Evolutionary conservation across 2,329 filamentous ascomycete genomes (phyloP).

Genomic region (Phoma herbarum): DNA sequence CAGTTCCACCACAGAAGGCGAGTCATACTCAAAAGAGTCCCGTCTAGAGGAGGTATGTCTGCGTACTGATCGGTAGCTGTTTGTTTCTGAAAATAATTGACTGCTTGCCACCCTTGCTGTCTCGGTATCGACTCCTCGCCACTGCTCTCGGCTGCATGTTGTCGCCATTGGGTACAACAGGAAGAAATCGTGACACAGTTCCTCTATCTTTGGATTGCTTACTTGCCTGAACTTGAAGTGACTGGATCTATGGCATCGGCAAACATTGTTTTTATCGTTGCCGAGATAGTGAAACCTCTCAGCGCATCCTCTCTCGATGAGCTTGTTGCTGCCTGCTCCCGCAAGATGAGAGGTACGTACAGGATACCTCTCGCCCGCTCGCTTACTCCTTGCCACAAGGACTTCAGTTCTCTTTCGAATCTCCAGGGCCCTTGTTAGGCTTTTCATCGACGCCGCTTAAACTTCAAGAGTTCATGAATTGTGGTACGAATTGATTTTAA

Average conservation of each 20-base stretch:
- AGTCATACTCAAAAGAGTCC: not conserved
- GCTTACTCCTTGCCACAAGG: slow-evolving; percentile 19
- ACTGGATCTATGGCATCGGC: slow-evolving; percentile 22
- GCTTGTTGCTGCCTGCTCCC: not conserved
- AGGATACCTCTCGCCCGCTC: slow-evolving; percentile 9
- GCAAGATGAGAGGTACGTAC: slow-evolving; percentile 1
- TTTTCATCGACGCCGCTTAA: not conserved
- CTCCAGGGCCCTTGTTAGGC: not conserved
- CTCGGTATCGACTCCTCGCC: slow-evolving; percentile 5
- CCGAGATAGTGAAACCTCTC: slow-evolving; percentile 28
- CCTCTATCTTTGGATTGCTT: slow-evolving; percentile 23
- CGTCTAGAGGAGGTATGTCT: not conserved
- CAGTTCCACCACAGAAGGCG: not conserved
- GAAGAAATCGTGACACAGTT: slow-evolving; percentile 30
- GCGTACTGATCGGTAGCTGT: too few species aligned
- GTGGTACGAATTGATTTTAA: not conserved
- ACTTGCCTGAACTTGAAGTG: slow-evolving; percentile 10
- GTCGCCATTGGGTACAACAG: not conserved
- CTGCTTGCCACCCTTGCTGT: not conserved
- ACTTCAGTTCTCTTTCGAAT: not conserved
- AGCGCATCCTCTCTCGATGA: not conserved
- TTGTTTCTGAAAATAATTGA: too few species aligned
- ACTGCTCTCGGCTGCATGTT: slow-evolving; percentile 23
- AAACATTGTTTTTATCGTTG: slow-evolving; percentile 21
- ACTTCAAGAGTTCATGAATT: not conserved